phyloP scores from a whole-genome alignment of 495 filamentous ascomycete genomes.

The Pseudevernia furfuracea region DNA sequence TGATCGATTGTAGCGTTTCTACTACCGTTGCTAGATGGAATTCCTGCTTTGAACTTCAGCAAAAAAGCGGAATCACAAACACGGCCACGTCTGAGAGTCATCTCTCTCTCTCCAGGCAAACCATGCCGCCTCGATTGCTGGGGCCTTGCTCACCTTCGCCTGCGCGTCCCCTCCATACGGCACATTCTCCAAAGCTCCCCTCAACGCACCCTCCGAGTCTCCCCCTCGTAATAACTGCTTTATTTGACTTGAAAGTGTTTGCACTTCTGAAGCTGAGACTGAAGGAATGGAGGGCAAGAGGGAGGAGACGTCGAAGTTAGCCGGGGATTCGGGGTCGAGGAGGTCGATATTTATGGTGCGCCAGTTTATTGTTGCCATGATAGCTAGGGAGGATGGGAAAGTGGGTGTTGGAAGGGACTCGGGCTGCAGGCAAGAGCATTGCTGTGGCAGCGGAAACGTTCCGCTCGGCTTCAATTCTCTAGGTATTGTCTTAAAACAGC shows the following conservation, averaged over 20 bases:
- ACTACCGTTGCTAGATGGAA: constrained; percentile 71
- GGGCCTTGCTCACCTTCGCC: constrained; percentile 53
- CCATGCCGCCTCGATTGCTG: not conserved
- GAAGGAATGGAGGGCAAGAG: constrained; percentile 65
- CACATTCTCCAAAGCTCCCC: constrained; percentile 66
- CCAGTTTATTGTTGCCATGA: constrained; percentile 62
- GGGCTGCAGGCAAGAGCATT: not conserved
- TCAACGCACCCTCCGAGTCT: constrained; percentile 76
- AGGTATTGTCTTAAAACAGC: not conserved
- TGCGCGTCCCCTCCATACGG: constrained; percentile 62
- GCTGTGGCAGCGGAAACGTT: not conserved
- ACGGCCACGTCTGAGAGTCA: too few species aligned
- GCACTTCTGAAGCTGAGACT: constrained; percentile 61
- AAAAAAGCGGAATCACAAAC: too few species aligned
- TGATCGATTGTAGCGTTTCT: constrained; percentile 84
- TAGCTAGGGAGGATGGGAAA: constrained; percentile 12
- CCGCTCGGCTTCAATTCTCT: not conserved
- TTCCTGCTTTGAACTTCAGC: too few species aligned
- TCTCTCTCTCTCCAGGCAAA: too few species aligned
- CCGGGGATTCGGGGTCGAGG: constrained; percentile 74
- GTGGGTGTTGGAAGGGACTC: not conserved
- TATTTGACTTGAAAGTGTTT: constrained; percentile 65
- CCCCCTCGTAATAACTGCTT: constrained; percentile 78
- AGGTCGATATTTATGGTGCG: constrained; percentile 91
- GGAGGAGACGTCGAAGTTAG: constrained; percentile 78